phyloP scores from a whole-genome alignment of 345 rosid genomes.

The Clarkia xantiana region DNA sequence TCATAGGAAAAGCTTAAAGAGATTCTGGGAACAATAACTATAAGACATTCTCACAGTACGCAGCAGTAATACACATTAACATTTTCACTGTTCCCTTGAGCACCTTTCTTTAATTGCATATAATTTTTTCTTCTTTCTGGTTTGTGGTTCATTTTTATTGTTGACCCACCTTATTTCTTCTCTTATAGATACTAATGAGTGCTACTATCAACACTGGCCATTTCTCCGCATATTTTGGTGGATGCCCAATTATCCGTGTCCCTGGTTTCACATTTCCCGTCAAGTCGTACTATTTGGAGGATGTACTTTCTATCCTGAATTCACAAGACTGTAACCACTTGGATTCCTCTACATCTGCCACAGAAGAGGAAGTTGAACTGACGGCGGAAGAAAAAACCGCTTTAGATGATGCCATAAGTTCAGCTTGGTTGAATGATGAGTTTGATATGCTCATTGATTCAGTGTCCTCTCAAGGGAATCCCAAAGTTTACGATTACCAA shows the following conservation, averaged over 20 bases:
- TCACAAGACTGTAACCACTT: conserved; percentile 43
- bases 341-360: conserved; percentile 19
- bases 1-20: not conserved
- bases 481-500: conserved; percentile 52
- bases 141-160: conserved; percentile 1
- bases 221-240: conserved; percentile 88
- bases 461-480: conserved; percentile 42
- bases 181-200: conserved; percentile 75
- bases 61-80: too few species aligned
- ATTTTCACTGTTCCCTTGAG: not conserved
- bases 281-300: conserved; percentile 58
- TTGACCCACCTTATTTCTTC: conserved; percentile 5
- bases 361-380: conserved; percentile 25
- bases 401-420: conserved; percentile 70
- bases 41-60: too few species aligned
- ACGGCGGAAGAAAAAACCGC: conserved; percentile 50
- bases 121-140: not conserved
- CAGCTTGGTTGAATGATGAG: conserved; percentile 76
- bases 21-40: too few species aligned
- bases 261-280: conserved; percentile 94
- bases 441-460: conserved; percentile 65
- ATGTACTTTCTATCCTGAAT: conserved; percentile 63
- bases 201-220: conserved; percentile 87
- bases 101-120: not conserved
- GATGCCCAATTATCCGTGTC: conserved; percentile 75